Evolutionary conservation across 257 asterid species (phyloP).

Genomic region (Penstemon davidsonii): DNA sequence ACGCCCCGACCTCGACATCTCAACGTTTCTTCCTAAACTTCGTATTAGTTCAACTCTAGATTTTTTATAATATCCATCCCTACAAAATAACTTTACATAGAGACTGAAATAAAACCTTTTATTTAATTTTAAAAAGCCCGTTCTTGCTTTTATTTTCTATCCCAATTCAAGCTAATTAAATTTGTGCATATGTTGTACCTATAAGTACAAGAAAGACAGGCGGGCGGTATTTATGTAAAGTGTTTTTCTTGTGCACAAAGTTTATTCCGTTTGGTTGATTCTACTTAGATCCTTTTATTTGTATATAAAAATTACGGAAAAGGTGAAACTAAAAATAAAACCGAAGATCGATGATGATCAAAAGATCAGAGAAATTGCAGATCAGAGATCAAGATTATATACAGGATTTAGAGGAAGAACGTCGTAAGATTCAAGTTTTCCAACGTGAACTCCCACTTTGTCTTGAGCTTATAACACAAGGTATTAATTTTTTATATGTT

Average conservation of each 20-base stretch:
- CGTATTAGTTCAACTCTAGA: too few species aligned
- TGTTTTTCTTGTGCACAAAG: constrained; percentile 36
- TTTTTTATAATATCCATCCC: too few species aligned
- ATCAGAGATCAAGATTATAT: constrained; percentile 53
- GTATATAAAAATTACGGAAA: neutral
- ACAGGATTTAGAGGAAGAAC: constrained; percentile 70
- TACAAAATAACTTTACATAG: too few species aligned
- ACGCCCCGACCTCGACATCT: constrained; percentile 55
- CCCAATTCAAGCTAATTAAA: constrained; percentile 7
- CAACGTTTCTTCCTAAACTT: constrained; percentile 13
- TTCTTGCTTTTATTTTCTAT: neutral
- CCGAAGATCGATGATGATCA: constrained; percentile 34
- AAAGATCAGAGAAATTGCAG: constrained; percentile 50
- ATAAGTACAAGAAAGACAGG: neutral
- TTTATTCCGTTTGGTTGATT: constrained; percentile 50
- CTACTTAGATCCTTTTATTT: constrained; percentile 42
- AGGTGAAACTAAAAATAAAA: neutral
- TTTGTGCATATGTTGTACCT: neutral
- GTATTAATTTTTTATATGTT: constrained; percentile 28
- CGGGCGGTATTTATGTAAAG: neutral
- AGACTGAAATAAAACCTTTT: too few species aligned
- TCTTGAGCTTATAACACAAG: constrained; percentile 85
- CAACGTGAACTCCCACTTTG: constrained; percentile 95
- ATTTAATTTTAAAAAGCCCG: neutral
- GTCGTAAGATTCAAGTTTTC: constrained; percentile 82